A percentile compares a stretch with the other conserved stretches of the same genome.
phyloP scores from a whole-genome alignment of 176 grass and related monocot species.

The Sorghum bicolor region Sorghum_bicolor_NCBIv3 NC_012877.2:4339001-4339500 shows the following conservation, averaged over 20 bases:
- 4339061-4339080: too few relatives aligned
- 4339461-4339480: neutral
- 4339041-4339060: too few relatives aligned
- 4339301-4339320: constrained; percentile 42
- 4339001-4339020: too few relatives aligned
- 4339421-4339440: neutral
- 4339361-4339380: constrained; percentile 39
- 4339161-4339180: neutral
- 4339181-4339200: neutral
- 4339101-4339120: too few relatives aligned
- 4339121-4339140: too few relatives aligned
- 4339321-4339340: constrained; percentile 33
- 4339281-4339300: constrained; percentile 47
- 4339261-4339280: neutral
- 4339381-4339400: neutral
- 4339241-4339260: neutral
- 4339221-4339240: neutral
- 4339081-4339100: too few relatives aligned
- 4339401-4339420: constrained; percentile 23
- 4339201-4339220: neutral
- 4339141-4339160: neutral
- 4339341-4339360: constrained; percentile 45
- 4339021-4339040: too few relatives aligned
- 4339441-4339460: neutral
- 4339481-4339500: neutral